These are phyloP conservation scores for Piromyces finnis DNA, from an alignment of 192 early-diverging fungal species.

Conservation along the genomic window DNA sequence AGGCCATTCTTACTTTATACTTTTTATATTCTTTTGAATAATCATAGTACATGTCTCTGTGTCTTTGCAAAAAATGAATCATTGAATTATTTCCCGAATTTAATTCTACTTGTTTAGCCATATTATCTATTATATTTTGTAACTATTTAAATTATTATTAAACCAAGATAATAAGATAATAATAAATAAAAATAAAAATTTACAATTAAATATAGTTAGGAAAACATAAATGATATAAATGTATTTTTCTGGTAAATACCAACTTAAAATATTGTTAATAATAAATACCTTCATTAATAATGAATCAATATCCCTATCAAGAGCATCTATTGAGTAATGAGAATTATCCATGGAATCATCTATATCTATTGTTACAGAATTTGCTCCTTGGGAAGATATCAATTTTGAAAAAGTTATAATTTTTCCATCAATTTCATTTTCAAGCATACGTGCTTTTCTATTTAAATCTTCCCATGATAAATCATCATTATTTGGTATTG, in stretches of 20 bases:
- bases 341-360: background rate
- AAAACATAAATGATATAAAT: too few species aligned
- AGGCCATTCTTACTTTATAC: conserved; percentile 45
- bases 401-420: background rate
- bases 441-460: background rate
- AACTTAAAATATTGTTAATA: too few species aligned
- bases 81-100: conserved; percentile 24
- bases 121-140: background rate
- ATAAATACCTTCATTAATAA: background rate
- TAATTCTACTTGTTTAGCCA: background rate
- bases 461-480: background rate
- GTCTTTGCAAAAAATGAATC: conserved; percentile 54
- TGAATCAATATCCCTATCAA: background rate
- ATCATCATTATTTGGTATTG: background rate
- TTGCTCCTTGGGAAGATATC: background rate
- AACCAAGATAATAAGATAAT: too few species aligned
- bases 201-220: too few species aligned
- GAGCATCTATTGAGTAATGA: background rate
- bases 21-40: conserved; percentile 60
- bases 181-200: too few species aligned
- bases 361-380: background rate
- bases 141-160: background rate
- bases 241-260: too few species aligned
- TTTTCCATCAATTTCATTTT: background rate
- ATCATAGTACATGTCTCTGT: conserved; percentile 60